Evolutionary conservation across 1,139 yeast genomes (phyloP).

Genomic region (Magnusiomyces clavatus): DNA sequence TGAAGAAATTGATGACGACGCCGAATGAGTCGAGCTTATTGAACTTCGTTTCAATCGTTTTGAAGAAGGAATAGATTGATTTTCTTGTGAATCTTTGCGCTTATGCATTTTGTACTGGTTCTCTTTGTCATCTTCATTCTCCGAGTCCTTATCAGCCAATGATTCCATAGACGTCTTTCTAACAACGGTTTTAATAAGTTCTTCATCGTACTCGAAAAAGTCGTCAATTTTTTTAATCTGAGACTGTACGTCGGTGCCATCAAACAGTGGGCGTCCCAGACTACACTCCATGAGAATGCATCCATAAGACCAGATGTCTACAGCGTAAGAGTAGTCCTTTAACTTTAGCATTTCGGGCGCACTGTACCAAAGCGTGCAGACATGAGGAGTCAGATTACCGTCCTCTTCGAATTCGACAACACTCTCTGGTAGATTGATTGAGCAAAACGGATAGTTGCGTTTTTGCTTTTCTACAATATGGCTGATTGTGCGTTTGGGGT

Average conservation of each 20-base stretch:
- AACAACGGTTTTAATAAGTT: conserved; percentile 67
- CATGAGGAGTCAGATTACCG: conserved; percentile 38
- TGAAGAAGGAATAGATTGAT: neutral
- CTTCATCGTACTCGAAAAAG: conserved; percentile 46
- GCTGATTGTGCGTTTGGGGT: too few relatives aligned
- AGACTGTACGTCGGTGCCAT: conserved; percentile 5
- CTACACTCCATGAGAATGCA: conserved; percentile 34
- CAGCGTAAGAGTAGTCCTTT: conserved; percentile 46
- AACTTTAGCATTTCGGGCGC: conserved; percentile 76
- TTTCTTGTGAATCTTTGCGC: neutral
- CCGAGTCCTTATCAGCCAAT: conserved; percentile 53
- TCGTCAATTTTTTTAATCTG: conserved; percentile 31
- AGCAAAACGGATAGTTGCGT: conserved; percentile 67
- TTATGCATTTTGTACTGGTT: neutral
- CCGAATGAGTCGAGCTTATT: neutral
- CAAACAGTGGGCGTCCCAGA: conserved; percentile 8
- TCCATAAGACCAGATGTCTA: conserved; percentile 82
- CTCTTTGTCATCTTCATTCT: conserved; percentile 47
- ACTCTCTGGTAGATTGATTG: conserved; percentile 63
- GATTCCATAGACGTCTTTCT: conserved; percentile 72
- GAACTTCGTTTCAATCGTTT: neutral
- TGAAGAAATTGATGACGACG: neutral
- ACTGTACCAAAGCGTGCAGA: conserved; percentile 69
- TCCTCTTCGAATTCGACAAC: neutral
- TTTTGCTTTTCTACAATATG: too few relatives aligned